phyloP scores from a whole-genome alignment of 1,139 yeast species.

The Yamadazyma atlantica region DNA sequence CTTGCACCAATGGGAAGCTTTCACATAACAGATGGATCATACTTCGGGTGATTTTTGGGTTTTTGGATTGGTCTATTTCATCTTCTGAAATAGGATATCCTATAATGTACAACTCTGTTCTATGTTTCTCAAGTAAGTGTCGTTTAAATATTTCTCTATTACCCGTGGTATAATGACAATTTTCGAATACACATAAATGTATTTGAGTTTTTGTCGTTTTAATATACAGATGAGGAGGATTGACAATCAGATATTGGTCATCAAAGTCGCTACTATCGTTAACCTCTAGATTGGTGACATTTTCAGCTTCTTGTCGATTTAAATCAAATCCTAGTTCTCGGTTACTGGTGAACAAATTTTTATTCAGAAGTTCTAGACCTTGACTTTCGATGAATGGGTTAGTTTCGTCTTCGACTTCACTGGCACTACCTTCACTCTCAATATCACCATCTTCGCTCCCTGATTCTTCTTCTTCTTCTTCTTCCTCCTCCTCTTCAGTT shows the following conservation, averaged over 20 bases:
- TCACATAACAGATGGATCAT: slow-evolving; percentile 15
- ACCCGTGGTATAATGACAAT: slow-evolving; percentile 34
- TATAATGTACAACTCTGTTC: slow-evolving; percentile 20
- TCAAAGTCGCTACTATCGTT: slow-evolving; percentile 16
- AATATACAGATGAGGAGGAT: slow-evolving; percentile 17
- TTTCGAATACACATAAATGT: slow-evolving; percentile 30
- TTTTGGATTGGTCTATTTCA: slow-evolving; percentile 7
- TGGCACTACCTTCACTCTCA: slow-evolving; percentile 1
- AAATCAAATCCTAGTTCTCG: slow-evolving; percentile 1
- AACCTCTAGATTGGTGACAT: neutral
- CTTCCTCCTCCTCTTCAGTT: neutral
- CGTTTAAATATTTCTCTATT: slow-evolving; percentile 28
- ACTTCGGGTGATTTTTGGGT: slow-evolving; percentile 5
- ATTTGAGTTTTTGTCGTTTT: slow-evolving; percentile 10
- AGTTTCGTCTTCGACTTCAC: neutral
- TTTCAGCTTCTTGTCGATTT: slow-evolving; percentile 1
- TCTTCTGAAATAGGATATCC: slow-evolving; percentile 34
- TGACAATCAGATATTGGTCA: slow-evolving; percentile 27
- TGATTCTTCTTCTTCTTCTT: neutral
- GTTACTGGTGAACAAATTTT: neutral
- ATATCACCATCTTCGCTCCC: neutral
- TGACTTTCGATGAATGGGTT: slow-evolving; percentile 5
- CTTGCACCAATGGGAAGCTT: slow-evolving; percentile 29
- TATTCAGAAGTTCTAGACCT: neutral
- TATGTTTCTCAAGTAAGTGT: slow-evolving; percentile 32